These are phyloP conservation scores for Spiromastix sp. DNA, from an alignment of 2,329 filamentous ascomycete species.

Conservation along the genomic window DNA sequence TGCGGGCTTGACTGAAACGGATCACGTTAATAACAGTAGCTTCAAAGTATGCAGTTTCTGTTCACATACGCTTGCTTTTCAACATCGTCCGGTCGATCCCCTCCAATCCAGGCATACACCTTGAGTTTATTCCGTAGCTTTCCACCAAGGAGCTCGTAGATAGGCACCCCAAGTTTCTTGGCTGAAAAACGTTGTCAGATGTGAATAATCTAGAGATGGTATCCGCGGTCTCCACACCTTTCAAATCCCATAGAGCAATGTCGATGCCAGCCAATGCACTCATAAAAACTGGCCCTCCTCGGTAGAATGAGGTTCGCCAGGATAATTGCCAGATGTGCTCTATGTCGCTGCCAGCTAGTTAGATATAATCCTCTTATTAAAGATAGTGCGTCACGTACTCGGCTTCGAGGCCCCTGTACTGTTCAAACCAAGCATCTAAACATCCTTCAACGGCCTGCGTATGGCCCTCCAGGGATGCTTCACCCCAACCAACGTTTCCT, in stretches of 20 bases:
- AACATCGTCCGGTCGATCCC: conserved; percentile 59
- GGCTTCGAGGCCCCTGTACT: conserved; percentile 58
- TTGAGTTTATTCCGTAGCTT: conserved; percentile 59
- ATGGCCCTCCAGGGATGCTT: conserved; percentile 64
- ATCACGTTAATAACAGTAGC: too few relatives aligned
- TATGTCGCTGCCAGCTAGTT: conserved; percentile 47
- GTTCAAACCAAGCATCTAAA: conserved; percentile 53
- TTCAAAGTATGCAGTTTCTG: too few relatives aligned
- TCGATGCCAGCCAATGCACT: conserved; percentile 67
- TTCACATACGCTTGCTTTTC: conserved; percentile 50
- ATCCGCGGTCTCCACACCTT: too few relatives aligned
- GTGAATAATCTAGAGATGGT: too few relatives aligned
- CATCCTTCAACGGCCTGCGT: conserved; percentile 64
- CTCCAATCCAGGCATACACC: conserved; percentile 72
- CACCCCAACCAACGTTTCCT: conserved; percentile 60
- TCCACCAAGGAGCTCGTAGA: conserved; percentile 65
- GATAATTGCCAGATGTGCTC: conserved; percentile 71
- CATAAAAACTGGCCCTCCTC: conserved; percentile 72
- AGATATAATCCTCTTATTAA: background rate
- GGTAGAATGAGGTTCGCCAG: conserved; percentile 63
- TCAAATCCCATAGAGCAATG: conserved; percentile 71
- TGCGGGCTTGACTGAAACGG: conserved; percentile 37
- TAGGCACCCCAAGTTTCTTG: conserved; percentile 52
- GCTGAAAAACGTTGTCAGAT: too few relatives aligned
- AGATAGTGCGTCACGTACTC: conserved; percentile 40